These are phyloP conservation scores for Hypoxylon crocopeplum DNA, from an alignment of 495 filamentous ascomycete genomes.

Conservation along the genomic window DNA sequence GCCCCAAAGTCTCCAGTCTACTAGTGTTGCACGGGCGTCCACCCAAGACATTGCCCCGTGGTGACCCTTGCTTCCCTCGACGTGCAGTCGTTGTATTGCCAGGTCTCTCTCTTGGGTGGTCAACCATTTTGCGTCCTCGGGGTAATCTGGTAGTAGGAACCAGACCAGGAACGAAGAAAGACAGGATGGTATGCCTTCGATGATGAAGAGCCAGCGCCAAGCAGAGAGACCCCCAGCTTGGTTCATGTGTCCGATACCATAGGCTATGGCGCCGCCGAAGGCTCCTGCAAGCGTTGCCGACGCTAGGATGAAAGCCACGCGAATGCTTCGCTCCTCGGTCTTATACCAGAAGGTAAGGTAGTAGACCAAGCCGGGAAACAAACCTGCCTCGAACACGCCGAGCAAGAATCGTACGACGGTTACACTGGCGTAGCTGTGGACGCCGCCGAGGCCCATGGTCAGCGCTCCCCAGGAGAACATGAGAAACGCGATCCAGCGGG, in stretches of 20 bases:
- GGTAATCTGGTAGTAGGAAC: constrained; percentile 82
- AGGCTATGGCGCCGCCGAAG: constrained; percentile 79
- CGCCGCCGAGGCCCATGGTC: constrained; percentile 61
- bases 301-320: constrained; percentile 80
- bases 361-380: constrained; percentile 82
- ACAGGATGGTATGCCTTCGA: constrained; percentile 71
- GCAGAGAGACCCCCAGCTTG: constrained; percentile 67
- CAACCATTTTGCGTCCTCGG: constrained; percentile 74
- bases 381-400: constrained; percentile 64
- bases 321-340: constrained; percentile 51
- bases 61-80: constrained; percentile 59
- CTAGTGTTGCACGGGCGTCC: constrained; percentile 72
- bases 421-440: constrained; percentile 54
- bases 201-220: constrained; percentile 81
- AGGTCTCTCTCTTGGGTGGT: constrained; percentile 67
- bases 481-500: constrained; percentile 64
- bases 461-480: constrained; percentile 64
- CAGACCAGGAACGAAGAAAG: constrained; percentile 67
- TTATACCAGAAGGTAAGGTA: constrained; percentile 84
- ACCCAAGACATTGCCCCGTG: constrained; percentile 74
- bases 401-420: constrained; percentile 62
- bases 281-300: constrained; percentile 79
- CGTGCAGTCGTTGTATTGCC: constrained; percentile 66
- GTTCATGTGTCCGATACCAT: constrained; percentile 71
- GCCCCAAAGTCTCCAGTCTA: constrained; percentile 77